Conservation (phyloP, 1,139 yeast species). For the Yamadazyma dendronema region DNA sequence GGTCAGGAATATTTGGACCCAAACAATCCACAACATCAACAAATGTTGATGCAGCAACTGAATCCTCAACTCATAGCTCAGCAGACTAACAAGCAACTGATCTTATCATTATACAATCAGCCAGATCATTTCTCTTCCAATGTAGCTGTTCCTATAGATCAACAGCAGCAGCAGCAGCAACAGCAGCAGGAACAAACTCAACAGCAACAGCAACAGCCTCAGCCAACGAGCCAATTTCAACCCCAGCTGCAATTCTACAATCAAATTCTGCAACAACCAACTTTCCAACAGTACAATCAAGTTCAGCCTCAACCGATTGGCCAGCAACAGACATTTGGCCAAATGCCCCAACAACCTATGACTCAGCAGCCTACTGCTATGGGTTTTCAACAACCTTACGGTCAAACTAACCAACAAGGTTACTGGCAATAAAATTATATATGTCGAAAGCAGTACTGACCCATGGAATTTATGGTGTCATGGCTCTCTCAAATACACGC, state of each 20-base stretch:
- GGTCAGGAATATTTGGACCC: slow-evolving; percentile 63
- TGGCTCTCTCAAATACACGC: too few relatives aligned
- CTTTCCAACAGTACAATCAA: slow-evolving; percentile 3
- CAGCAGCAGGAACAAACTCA: slow-evolving; percentile 20
- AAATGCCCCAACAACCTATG: slow-evolving; percentile 3
- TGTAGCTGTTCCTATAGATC: slow-evolving; percentile 23
- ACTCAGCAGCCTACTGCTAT: slow-evolving; percentile 10
- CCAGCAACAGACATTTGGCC: slow-evolving; percentile 13
- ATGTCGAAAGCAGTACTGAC: too few relatives aligned
- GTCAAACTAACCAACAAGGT: slow-evolving; percentile 8
- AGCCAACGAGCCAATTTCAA: slow-evolving; percentile 14
- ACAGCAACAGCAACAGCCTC: slow-evolving; percentile 16
- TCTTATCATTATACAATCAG: slow-evolving; percentile 40
- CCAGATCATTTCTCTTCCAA: slow-evolving; percentile 30
- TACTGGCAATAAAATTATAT: slow-evolving; percentile 10
- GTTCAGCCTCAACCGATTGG: slow-evolving; percentile 12
- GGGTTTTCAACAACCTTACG: slow-evolving; percentile 14
- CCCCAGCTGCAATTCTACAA: slow-evolving; percentile 14
- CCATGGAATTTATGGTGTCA: too few relatives aligned
- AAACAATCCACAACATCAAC: slow-evolving; percentile 52
- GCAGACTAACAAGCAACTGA: slow-evolving; percentile 43
- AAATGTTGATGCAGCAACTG: slow-evolving; percentile 42
- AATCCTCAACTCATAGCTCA: slow-evolving; percentile 44
- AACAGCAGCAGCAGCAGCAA: slow-evolving; percentile 18
- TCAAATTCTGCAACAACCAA: slow-evolving; percentile 3